Evolutionary conservation across 352 stramenopile genomes (phyloP), one percentile per base, ranked within the genome.

Genomic region (Pythium brassicae): DNA sequence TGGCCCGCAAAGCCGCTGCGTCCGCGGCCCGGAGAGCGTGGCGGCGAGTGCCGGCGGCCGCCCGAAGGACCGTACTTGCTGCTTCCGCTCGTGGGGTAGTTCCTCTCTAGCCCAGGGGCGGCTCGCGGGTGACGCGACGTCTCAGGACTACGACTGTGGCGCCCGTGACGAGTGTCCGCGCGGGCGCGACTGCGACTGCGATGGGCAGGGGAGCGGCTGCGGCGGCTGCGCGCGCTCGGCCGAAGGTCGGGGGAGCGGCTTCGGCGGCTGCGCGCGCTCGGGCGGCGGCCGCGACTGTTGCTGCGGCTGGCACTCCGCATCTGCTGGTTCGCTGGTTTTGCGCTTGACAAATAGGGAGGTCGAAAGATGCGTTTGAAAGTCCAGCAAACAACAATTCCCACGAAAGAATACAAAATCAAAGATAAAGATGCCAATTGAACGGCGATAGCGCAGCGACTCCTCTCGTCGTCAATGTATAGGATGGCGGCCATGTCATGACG

Each of bases 151-250:
- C 35, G 50, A 22, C 52, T 63, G 26, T 15, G 54, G 55, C 62
- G 76, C 22, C 39, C 63, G 39, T 62, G 75, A 32, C 57, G 50
- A 1, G 32, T 19, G 15, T 27, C 1, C 49, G 37, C 10, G 51
- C 61, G 59, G 46, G 68, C 12, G 58, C 64, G n/a, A 50, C 57
- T 0, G 50, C 27, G 42, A 22, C 64, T 76, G 53, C 68, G 61
- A 6, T 49, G n/a, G n/a, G n/a, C n/a, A n/a, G n/a, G n/a, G n/a
- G n/a, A n/a, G n/a, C n/a, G n/a, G 46, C 53, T 76, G 5, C 69
- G 61, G 34, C 70, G 68, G 11, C 43, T 35, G 2, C 50, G 35
- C 23, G 1, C 22, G 25, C 26, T 43, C 19, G 27, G 29, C 17
- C 19, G 26, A 12, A 20, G 47, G 10, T 49, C 60, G 37, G 48